A percentile compares a stretch with the other conserved stretches of the same genome.
phyloP scores from a whole-genome alignment of 331 rosid species.

The Telfairia occidentalis region DNA sequence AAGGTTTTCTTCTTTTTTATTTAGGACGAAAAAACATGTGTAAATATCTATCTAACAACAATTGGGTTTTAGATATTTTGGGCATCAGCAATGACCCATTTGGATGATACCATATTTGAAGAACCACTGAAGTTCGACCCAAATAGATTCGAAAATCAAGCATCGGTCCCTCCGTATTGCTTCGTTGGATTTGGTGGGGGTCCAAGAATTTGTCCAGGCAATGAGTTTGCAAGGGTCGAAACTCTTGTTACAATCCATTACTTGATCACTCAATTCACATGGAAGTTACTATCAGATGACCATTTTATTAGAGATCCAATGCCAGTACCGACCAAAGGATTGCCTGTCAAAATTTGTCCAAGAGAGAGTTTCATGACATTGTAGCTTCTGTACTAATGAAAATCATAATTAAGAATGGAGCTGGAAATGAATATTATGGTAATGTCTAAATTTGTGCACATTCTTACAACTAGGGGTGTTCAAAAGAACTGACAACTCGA shows the following conservation, averaged over 20 bases:
- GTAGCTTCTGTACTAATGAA: neutral
- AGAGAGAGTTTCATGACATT: slow-evolving; percentile 6
- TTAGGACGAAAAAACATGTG: neutral
- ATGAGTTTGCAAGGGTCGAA: slow-evolving; percentile 55
- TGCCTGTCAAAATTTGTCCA: slow-evolving; percentile 34
- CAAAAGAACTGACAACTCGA: no score
- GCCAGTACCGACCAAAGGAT: slow-evolving; percentile 51
- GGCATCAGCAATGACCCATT: slow-evolving; percentile 48
- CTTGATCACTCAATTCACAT: slow-evolving; percentile 42
- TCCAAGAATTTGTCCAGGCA: slow-evolving; percentile 54
- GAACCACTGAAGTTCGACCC: slow-evolving; percentile 62
- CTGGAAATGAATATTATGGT: neutral
- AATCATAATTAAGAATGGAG: neutral
- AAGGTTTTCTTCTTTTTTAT: slow-evolving; percentile 5
- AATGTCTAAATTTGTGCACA: neutral
- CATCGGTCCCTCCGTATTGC: slow-evolving; percentile 46
- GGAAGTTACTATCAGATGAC: slow-evolving; percentile 48
- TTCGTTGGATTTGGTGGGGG: slow-evolving; percentile 58
- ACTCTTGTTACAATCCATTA: slow-evolving; percentile 52
- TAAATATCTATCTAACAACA: neutral
- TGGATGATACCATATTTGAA: slow-evolving; percentile 39
- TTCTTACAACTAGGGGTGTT: neutral
- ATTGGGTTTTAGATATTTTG: slow-evolving; percentile 41
- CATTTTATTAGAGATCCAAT: slow-evolving; percentile 42
- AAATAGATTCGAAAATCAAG: slow-evolving; percentile 43